Conservation (phyloP, 768 basidiomycete genomes). For the Mrakia blollopis region DNA sequence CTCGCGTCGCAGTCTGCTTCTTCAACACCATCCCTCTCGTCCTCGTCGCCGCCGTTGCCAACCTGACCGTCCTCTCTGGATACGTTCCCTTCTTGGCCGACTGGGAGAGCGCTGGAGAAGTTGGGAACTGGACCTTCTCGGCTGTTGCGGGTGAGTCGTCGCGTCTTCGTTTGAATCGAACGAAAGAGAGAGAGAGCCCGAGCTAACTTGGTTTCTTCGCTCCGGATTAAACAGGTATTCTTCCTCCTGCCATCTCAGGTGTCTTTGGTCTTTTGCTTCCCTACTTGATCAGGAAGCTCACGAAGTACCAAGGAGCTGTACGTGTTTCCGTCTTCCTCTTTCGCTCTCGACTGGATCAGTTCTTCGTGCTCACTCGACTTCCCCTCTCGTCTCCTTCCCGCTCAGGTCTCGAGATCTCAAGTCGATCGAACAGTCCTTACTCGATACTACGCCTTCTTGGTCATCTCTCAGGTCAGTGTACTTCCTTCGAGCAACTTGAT, state of each 20-base stretch:
- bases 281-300: constrained; percentile 79
- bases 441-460: constrained; percentile 87
- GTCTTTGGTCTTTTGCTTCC: constrained; percentile 88
- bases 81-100: constrained; percentile 69
- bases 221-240: constrained; percentile 47
- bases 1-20: constrained; percentile 59
- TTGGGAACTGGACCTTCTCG: constrained; percentile 59
- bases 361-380: not conserved
- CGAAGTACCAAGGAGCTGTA: constrained; percentile 60
- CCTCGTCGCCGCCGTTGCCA: constrained; percentile 84
- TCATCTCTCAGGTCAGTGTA: constrained; percentile 69
- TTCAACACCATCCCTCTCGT: constrained; percentile 91
- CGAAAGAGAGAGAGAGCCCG: too few species aligned
- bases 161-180: not conserved
- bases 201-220: not conserved
- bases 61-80: constrained; percentile 64
- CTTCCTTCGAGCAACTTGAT: not conserved
- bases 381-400: not conserved
- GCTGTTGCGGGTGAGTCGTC: constrained; percentile 66
- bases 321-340: constrained; percentile 9
- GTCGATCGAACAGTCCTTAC: constrained; percentile 87
- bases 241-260: constrained; percentile 83
- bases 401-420: constrained; percentile 62
- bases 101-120: constrained; percentile 63
- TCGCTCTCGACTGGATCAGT: too few species aligned